Evolutionary conservation across 2,329 filamentous ascomycete genomes (phyloP).

Genomic region (Curvularia verruculosa): DNA sequence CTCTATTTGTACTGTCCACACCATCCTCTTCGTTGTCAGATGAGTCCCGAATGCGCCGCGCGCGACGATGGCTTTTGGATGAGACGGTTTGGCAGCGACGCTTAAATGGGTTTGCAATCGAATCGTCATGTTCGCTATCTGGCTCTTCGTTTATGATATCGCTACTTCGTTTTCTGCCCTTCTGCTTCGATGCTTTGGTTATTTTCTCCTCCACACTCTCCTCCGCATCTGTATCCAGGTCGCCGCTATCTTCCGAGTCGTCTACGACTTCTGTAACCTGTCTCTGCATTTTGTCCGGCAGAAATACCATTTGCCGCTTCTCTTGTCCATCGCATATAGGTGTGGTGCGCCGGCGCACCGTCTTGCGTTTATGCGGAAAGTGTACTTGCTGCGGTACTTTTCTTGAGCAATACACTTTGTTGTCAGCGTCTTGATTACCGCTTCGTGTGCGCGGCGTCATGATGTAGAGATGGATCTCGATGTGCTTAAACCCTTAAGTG

Average conservation of each 20-base stretch:
- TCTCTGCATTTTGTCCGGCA: conserved; percentile 36
- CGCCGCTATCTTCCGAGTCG: conserved; percentile 22
- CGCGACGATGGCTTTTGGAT: conserved; percentile 8
- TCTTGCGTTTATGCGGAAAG: conserved; percentile 40
- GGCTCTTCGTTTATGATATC: conserved; percentile 12
- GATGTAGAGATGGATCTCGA: conserved; percentile 10
- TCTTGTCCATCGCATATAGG: conserved; percentile 22
- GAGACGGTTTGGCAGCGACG: conserved; percentile 23
- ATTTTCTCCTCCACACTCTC: conserved; percentile 7
- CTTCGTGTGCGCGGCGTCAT: conserved; percentile 41
- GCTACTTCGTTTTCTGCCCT: conserved; percentile 27
- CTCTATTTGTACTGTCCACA: conserved; percentile 3
- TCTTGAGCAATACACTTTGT: conserved; percentile 42
- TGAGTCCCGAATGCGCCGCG: conserved; percentile 5
- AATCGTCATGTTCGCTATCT: conserved; percentile 12
- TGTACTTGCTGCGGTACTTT: conserved; percentile 37
- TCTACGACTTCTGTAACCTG: conserved; percentile 11
- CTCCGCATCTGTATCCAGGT: conserved; percentile 15
- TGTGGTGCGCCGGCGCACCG: conserved; percentile 29
- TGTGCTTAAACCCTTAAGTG: not conserved
- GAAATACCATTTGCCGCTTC: conserved; percentile 37
- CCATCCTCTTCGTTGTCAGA: conserved; percentile 10
- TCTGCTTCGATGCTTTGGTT: conserved; percentile 6
- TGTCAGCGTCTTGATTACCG: conserved; percentile 32
- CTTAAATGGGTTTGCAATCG: conserved; percentile 19